Evolutionary conservation across 1,139 yeast species (phyloP).

Genomic region (Scheffersomyces insectosa): DNA sequence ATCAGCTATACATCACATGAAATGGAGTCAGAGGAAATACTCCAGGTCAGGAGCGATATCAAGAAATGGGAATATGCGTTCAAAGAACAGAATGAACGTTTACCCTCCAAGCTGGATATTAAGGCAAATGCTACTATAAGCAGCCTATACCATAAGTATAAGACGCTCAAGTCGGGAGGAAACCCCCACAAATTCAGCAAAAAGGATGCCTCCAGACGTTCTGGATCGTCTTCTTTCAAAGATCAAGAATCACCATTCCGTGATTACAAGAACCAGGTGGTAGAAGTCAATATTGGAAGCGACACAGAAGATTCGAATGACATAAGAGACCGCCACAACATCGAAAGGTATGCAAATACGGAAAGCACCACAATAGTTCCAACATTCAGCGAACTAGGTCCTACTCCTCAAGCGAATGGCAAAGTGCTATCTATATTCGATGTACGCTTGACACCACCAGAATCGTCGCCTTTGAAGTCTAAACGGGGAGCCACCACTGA

Average conservation of each 20-base stretch:
- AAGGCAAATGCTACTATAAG: constrained; percentile 44
- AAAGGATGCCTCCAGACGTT: not conserved
- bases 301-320: not conserved
- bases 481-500: not conserved
- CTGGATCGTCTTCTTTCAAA: not conserved
- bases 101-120: constrained; percentile 57
- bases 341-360: constrained; percentile 3
- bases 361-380: not conserved
- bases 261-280: not conserved
- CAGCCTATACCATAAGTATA: constrained; percentile 47
- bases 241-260: not conserved
- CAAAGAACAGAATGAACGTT: constrained; percentile 38
- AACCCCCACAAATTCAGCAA: not conserved
- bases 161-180: constrained; percentile 20
- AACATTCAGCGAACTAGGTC: constrained; percentile 51
- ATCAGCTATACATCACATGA: too few species aligned
- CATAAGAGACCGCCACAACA: not conserved
- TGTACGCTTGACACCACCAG: constrained; percentile 46
- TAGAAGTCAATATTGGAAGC: not conserved
- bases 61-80: constrained; percentile 67
- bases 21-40: constrained; percentile 6
- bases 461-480: constrained; percentile 41
- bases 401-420: constrained; percentile 77
- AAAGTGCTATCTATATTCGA: constrained; percentile 69
- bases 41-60: constrained; percentile 42